Percentiles rank a stretch among this genome's conserved stretches.
Conservation (phyloP, 176 grass and related monocot genomes). For the Calamus simplicifolius region DNA sequence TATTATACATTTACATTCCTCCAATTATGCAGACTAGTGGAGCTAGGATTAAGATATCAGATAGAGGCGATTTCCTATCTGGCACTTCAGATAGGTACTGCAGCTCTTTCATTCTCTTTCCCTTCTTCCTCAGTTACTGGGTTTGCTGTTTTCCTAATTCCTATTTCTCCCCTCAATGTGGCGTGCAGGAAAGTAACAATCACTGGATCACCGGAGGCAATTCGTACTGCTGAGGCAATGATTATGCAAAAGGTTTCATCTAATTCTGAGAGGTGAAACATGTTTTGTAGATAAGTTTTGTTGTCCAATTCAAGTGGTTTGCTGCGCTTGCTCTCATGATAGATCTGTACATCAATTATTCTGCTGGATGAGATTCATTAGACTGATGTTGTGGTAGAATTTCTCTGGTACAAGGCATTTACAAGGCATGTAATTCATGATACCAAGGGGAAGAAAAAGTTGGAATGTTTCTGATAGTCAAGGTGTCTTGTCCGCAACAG, state of each 20-base stretch:
- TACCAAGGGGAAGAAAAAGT: too few species aligned
- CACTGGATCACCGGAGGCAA: conserved; percentile 67
- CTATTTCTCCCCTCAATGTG: not conserved
- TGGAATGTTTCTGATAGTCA: too few species aligned
- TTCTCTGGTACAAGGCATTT: too few species aligned
- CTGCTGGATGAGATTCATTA: too few species aligned
- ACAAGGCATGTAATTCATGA: too few species aligned
- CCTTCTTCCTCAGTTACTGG: not conserved
- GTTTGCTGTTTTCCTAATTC: conserved; percentile 5
- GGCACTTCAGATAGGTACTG: conserved; percentile 76
- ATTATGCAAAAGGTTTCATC: conserved; percentile 90
- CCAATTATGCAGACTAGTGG: conserved; percentile 53
- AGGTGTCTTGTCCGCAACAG: too few species aligned
- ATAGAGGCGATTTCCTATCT: conserved; percentile 70
- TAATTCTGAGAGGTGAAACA: conserved; percentile 53
- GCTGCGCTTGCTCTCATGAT: not conserved
- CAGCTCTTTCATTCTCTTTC: not conserved
- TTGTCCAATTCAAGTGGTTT: not conserved
- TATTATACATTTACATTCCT: not conserved
- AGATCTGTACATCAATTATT: too few species aligned
- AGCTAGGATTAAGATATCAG: conserved; percentile 82
- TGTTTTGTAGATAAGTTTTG: conserved; percentile 2
- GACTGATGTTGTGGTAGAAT: too few species aligned
- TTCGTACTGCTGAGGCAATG: conserved; percentile 73
- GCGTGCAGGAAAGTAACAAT: conserved; percentile 88